Base-by-base conservation (phyloP, 2,329 filamentous ascomycete genomes). In the Fusarium burgessii region DNA sequence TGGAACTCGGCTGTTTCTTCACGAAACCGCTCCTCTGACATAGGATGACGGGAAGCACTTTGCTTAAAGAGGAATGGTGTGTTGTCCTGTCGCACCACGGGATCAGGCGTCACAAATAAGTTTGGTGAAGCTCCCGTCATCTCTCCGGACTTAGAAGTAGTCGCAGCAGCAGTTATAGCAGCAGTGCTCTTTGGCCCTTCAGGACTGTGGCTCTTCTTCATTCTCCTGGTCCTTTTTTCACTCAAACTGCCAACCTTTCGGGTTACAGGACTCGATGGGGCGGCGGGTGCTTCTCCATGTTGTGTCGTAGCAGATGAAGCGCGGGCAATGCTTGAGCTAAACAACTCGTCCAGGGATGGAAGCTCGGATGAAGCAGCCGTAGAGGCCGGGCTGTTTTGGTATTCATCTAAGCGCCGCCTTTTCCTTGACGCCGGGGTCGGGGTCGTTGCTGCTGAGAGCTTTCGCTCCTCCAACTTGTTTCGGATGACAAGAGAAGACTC, bases 161-260 rank as follows among this genome's bases (percentile, higher is more conserved):
- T 12, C 0, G 6, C 1, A 14, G 14, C 3, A 4, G 8, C 13
- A 0, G 12, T 9, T 23, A 13, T 6, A 14, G 40, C 14, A 10
- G 17, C 9, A 7, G 13, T 12, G 7, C 15, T 32, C 3, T 7
- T 8, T 11, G 17, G 15, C 3, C 13, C 13, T 0, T n/a, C 1
- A 0, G 15, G 18, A 7, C 1, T 29, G 11, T 3, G 29, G 0
- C 9, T n/a, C 25, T 25, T 36, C 1, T 20, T 23, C 11, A 10
- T n/a, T 6, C 6, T n/a, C 18, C 20, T 36, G 2, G 18, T 20
- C 12, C 5, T 36, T 12, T 4, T 3, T 0, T 8, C 32, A 2
- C 0, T 50, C 3, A 14, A 36, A 15, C 11, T 18, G 4, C 6
- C 11, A 4, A 3, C 3, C 0, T 0, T 8, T 15, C 32, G 8